These are phyloP conservation scores for Aristolochia fimbriata DNA, from an alignment of 164 flowering plant genomes.

Conservation along the genomic window DNA sequence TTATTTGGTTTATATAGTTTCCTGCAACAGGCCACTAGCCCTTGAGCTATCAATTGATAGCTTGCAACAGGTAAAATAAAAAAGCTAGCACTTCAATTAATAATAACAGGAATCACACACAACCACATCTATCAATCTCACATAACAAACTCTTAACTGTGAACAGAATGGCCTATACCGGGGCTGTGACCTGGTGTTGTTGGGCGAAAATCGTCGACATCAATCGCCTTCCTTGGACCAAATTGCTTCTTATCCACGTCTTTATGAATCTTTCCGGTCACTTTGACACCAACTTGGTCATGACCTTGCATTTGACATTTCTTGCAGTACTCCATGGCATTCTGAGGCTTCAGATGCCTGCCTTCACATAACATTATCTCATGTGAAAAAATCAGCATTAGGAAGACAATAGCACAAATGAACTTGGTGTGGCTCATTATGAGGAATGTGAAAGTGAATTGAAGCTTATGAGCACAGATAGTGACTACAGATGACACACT, in stretches of 20 bases:
- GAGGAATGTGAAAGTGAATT: background rate
- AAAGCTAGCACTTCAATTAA: too few species aligned
- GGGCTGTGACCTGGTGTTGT: slow-evolving; percentile 9
- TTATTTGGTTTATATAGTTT: too few species aligned
- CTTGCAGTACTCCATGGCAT: background rate
- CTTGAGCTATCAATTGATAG: too few species aligned
- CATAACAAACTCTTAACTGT: background rate
- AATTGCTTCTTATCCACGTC: background rate
- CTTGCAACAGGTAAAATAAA: too few species aligned
- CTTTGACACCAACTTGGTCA: background rate
- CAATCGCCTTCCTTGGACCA: background rate
- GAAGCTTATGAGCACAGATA: too few species aligned
- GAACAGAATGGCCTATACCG: slow-evolving; percentile 7
- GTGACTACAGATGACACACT: too few species aligned
- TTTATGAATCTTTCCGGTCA: background rate
- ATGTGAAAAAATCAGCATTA: background rate
- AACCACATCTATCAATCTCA: too few species aligned
- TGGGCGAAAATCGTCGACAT: slow-evolving; percentile 3
- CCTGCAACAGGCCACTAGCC: too few species aligned
- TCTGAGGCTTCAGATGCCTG: slow-evolving; percentile 1
- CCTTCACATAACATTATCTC: background rate
- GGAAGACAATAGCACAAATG: background rate
- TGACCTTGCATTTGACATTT: background rate
- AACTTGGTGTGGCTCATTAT: slow-evolving; percentile 1
- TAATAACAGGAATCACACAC: too few species aligned